Percentiles rank a stretch among this genome's conserved stretches.
phyloP scores from a whole-genome alignment of 305 asterid species.

The Fraxinus dipetala region DNA sequence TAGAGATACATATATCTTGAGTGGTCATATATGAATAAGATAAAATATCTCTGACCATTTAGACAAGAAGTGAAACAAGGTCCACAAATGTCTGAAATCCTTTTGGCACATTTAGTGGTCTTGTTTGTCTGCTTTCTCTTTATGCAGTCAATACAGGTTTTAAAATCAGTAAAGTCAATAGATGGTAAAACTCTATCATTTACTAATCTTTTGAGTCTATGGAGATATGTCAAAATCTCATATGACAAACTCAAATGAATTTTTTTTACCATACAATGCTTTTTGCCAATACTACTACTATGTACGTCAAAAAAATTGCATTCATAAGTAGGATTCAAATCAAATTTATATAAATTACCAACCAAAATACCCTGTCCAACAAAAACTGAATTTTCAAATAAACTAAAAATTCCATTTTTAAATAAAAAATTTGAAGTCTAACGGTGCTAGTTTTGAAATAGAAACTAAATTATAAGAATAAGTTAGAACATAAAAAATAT shows the following conservation, averaged over 20 bases:
- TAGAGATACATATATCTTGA: neutral
- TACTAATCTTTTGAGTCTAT: neutral
- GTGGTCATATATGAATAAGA: neutral
- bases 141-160: neutral
- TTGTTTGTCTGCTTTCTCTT: slow-evolving; percentile 17
- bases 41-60: neutral
- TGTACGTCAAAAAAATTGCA: too few species aligned
- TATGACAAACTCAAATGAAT: neutral
- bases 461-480: slow-evolving; percentile 12
- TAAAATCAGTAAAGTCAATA: slow-evolving; percentile 2
- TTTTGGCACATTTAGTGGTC: neutral
- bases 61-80: neutral
- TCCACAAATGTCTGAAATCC: neutral
- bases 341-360: neutral
- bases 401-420: neutral
- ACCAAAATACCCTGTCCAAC: neutral
- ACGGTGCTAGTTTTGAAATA: neutral
- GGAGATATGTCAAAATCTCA: slow-evolving; percentile 8
- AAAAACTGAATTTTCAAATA: neutral
- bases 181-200: slow-evolving; percentile 10
- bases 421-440: neutral
- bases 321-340: slow-evolving; percentile 9
- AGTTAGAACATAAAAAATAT: neutral
- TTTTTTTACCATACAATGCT: neutral
- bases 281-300: neutral